A percentile compares a stretch with the other conserved stretches of the same genome.
Conservation (phyloP, 2,329 filamentous ascomycete genomes). For the Monosporascus sp. region DNA sequence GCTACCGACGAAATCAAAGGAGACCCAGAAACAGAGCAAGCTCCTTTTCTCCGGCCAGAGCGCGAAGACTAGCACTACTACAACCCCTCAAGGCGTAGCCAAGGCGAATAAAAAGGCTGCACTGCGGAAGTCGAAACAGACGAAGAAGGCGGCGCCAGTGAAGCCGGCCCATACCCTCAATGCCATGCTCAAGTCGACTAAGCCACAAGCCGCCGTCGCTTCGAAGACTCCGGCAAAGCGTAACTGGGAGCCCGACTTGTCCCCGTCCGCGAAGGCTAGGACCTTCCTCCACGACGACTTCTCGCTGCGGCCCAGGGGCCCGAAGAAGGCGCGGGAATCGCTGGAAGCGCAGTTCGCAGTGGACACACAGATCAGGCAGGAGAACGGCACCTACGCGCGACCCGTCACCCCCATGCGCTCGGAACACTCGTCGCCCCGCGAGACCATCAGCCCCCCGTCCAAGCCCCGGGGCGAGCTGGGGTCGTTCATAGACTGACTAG, state of each 20-base stretch:
- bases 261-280: conserved; percentile 3
- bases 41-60: conserved; percentile 36
- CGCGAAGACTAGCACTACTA: conserved; percentile 16
- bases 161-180: conserved; percentile 26
- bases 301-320: conserved; percentile 20
- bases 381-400: conserved; percentile 3
- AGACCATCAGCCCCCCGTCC: conserved; percentile 23
- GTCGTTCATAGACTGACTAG: conserved; percentile 19
- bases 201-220: conserved; percentile 10
- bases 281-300: conserved; percentile 20
- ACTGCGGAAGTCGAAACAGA: conserved; percentile 31
- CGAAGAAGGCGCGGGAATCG: conserved; percentile 8
- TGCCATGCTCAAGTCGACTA: conserved; percentile 24
- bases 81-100: conserved; percentile 12
- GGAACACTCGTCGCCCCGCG: conserved; percentile 8
- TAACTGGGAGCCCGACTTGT: conserved; percentile 12
- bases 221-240: conserved; percentile 23
- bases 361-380: conserved; percentile 8
- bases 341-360: conserved; percentile 6
- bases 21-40: conserved; percentile 46
- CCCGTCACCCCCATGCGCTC: conserved; percentile 21
- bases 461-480: conserved; percentile 22
- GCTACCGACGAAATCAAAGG: conserved; percentile 33
- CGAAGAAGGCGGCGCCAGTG: conserved; percentile 39
- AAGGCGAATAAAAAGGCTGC: conserved; percentile 29